phyloP scores from a whole-genome alignment of 148 eudicot genomes.

The Oxyria digyna region DNA sequence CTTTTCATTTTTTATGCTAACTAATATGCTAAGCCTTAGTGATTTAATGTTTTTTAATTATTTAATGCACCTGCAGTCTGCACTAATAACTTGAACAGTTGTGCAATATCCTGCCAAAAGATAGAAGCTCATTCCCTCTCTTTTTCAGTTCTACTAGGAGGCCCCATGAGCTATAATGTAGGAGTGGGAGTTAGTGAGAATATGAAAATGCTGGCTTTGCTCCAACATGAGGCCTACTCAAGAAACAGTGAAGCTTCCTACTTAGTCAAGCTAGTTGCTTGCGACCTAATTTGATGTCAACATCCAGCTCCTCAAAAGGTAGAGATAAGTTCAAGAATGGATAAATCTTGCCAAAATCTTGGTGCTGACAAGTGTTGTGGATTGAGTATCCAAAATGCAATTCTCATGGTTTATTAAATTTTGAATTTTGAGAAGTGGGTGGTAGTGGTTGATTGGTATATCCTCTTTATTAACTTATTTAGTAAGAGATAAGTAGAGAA shows the following conservation, averaged over 20 bases:
- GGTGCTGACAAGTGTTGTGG: background rate
- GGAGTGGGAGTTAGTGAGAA: background rate
- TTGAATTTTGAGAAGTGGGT: background rate
- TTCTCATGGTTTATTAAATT: background rate
- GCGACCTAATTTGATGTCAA: conserved; percentile 2
- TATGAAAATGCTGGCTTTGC: conserved; percentile 5
- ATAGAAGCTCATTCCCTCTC: no score
- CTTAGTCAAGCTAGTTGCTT: background rate
- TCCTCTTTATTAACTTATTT: conserved; percentile 9
- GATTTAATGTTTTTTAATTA: background rate
- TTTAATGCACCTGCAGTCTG: background rate
- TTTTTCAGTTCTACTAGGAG: no score
- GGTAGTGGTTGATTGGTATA: conserved; percentile 14
- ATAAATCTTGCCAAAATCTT: background rate
- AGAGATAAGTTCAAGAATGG: background rate
- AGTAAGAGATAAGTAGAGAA: background rate
- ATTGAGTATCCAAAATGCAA: conserved; percentile 5
- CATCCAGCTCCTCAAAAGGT: background rate
- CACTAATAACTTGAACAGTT: background rate
- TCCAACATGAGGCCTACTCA: background rate
- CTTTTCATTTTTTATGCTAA: background rate
- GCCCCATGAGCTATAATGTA: background rate
- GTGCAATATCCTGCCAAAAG: background rate
- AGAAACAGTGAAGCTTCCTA: background rate
- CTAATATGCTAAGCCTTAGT: background rate